Evolutionary conservation across 2,329 filamentous ascomycete genomes (phyloP).

Genomic region (Colletotrichum simmondsii): DNA sequence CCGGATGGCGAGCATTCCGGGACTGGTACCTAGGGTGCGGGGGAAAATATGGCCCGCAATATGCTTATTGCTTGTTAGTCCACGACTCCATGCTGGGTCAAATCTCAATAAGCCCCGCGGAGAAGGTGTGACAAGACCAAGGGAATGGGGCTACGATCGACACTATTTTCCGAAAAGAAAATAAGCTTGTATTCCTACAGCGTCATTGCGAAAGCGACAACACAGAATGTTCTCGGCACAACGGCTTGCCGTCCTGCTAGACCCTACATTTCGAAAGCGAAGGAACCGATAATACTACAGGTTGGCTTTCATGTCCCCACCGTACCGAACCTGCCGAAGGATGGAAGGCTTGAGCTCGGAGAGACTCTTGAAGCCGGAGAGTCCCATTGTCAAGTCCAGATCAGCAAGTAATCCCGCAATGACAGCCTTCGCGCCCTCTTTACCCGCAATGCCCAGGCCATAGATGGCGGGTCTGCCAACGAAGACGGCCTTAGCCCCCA

Average conservation of each 20-base stretch:
- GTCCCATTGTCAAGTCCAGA: slow-evolving; percentile 65
- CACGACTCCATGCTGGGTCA: neutral
- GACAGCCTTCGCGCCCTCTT: slow-evolving; percentile 63
- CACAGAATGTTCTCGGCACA: neutral
- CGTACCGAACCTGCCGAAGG: slow-evolving; percentile 46
- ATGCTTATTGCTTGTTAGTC: neutral
- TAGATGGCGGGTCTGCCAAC: slow-evolving; percentile 58
- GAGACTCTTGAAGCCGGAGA: slow-evolving; percentile 60
- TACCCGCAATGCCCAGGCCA: slow-evolving; percentile 61
- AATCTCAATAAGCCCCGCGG: neutral
- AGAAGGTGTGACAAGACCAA: neutral
- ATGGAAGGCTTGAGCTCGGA: slow-evolving; percentile 47
- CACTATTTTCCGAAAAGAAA: neutral
- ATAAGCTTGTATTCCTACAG: slow-evolving; percentile 3
- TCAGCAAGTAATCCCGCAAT: slow-evolving; percentile 62
- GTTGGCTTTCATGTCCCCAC: slow-evolving; percentile 46
- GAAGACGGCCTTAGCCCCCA: slow-evolving; percentile 68
- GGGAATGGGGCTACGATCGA: neutral
- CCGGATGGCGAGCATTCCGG: slow-evolving; percentile 12
- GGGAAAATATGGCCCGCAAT: neutral
- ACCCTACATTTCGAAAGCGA: neutral
- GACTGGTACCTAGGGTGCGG: neutral
- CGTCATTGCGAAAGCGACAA: neutral
- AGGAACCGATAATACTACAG: slow-evolving; percentile 35
- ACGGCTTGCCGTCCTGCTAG: neutral